Evolutionary conservation across 2,329 filamentous ascomycete species (phyloP), one percentile per base, ranked within the genome.

Genomic region (Colletotrichum incanum): DNA sequence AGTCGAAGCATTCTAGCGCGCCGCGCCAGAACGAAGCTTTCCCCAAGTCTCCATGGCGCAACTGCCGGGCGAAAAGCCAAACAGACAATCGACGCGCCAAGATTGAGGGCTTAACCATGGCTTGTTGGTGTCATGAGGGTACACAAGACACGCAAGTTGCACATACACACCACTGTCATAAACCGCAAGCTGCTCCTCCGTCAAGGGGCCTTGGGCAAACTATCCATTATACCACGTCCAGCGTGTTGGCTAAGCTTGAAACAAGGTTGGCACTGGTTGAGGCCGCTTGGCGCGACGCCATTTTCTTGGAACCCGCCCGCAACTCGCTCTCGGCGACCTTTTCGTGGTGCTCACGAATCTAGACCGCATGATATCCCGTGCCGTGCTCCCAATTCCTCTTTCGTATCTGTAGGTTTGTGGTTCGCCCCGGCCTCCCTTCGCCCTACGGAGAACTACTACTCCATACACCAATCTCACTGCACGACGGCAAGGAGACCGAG

Each of bases 1-100:
- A 16, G 11, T 20, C 9, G 28, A 72, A 64, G 59, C 16, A 26
- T 72, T 69, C 69, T 72, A 72, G 70, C 54, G 70, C 45, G 69
- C 31, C 41, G 26, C 26, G 45, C 28, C 43, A n/a, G 26, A 47
- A 67, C 28, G 54, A 72, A 69, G 59, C 65, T 69, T 69, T 60
- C 59, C 56, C 20, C 34, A 26, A 56, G 54, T 23, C 18, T 14
- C 31, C 43, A n/a, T 68, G 58, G 28, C 26, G n/a, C 59, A 54
- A 63, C 43, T 68, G 65, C 65, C 65, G 59, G 55, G 62, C 31
- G 47, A 63, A 59, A 49, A 54, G n/a, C 49, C n/a, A 23, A 47
- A 37, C n/a, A 43, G 39, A 31, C 28, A 49, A 18, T 5, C n/a
- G 37, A 52, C 45, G 23, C 37, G 65, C 65, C 69, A 69, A 72